Base-by-base conservation (phyloP, 2,329 filamentous ascomycete genomes). In the Daldinia sp. region DNA sequence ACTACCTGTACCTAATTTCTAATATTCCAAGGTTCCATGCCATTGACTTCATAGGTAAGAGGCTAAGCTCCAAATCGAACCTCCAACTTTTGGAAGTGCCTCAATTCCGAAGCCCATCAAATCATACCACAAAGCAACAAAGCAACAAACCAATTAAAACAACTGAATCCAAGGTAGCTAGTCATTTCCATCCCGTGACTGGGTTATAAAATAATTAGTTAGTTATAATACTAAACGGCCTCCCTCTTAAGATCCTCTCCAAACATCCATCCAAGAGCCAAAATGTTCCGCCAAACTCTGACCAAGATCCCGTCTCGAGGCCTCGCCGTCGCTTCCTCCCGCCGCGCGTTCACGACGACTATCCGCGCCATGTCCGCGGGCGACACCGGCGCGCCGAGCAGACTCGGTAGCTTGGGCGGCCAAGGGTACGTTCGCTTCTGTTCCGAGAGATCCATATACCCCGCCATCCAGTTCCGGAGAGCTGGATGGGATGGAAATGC, bases 221-320 rank as follows among this genome's bases (percentile, higher is more conserved):
- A 37, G 4, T 29, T 17, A 30, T 37, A 37, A 51, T 51, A 51
- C 32, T 37, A 51, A 51, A 23, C 48, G 17, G 11, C 17, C 21
- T 23, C 39, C 34, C 10, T 15, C n/a, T 37, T 17, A 11, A n/a
- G 9, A 35, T 10, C 32, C 30, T 21, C 25, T 13, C 68, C 71
- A 19, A 65, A 32, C n/a, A n/a, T n/a, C n/a, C n/a, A 50, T 23
- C 11, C 3, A 69, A n/a, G 63, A 66, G 61, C 75, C 77, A 58
- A 68, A 70, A 93, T 94, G 90, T 84, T 91, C 74, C 88, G 90
- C 76, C 87, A 88, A 76, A 79, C 84, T 70, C 77, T 88, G 74
- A 76, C 81, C 77, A 85, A 86, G 78, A 79, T 82, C 71, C 78
- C 82, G 72, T 81, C 82, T 67, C 76, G 83, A 74, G 82, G 84